Evolutionary conservation across 139 green algal species (phyloP).

Genomic region (Eudorina sp.): DNA sequence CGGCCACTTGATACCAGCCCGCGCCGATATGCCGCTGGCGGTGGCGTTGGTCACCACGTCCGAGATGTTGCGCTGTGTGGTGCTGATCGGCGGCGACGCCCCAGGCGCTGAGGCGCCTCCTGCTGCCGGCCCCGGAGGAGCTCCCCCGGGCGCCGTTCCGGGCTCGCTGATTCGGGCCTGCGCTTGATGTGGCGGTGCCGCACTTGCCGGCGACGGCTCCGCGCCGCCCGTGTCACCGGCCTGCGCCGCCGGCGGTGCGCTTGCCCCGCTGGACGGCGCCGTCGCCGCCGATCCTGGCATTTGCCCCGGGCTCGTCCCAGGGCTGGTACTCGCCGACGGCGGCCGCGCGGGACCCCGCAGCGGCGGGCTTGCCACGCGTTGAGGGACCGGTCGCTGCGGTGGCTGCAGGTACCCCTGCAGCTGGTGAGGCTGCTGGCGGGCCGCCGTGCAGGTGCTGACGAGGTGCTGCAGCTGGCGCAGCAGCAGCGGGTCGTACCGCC

Average conservation of each 20-base stretch:
- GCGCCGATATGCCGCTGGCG: conserved; percentile 11
- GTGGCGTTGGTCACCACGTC: conserved; percentile 50
- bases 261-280: too few species aligned
- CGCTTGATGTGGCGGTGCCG: too few species aligned
- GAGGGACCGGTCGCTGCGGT: neutral
- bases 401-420: neutral
- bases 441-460: conserved; percentile 41
- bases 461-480: conserved; percentile 64
- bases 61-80: conserved; percentile 47
- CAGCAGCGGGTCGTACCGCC: conserved; percentile 57
- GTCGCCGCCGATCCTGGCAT: too few species aligned
- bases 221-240: too few species aligned
- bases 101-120: neutral
- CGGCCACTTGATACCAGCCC: conserved; percentile 44
- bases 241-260: too few species aligned
- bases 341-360: neutral
- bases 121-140: too few species aligned
- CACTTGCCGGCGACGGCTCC: too few species aligned
- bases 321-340: neutral
- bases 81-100: neutral
- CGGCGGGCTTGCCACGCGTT: neutral
- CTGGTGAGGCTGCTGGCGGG: conserved; percentile 21
- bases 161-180: too few species aligned
- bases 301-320: neutral
- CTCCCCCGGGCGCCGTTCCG: too few species aligned